Conservation (phyloP, 2,329 filamentous ascomycete genomes). For the Tolypocladium pustulatum region DNA sequence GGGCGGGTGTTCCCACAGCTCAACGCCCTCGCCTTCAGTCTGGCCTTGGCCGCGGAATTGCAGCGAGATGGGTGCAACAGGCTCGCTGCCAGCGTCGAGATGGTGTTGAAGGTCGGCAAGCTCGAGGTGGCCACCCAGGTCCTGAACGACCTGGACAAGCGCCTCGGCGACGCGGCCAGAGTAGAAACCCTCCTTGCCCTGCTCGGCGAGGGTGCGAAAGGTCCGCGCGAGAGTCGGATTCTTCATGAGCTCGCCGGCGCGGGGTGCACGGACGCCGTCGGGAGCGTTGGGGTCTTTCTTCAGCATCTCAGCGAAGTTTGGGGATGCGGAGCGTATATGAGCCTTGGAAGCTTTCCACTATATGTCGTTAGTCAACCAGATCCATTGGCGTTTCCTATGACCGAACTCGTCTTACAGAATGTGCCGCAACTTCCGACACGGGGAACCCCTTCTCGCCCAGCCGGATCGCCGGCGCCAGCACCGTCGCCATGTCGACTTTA, state of each 20-base stretch:
- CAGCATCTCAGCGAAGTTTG: constrained; percentile 79
- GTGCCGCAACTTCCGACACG: constrained; percentile 68
- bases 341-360: constrained; percentile 65
- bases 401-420: constrained; percentile 42
- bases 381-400: rapidly evolving
- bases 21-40: constrained; percentile 41
- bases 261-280: constrained; percentile 64
- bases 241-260: constrained; percentile 77
- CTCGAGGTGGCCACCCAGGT: constrained; percentile 67
- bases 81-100: constrained; percentile 55
- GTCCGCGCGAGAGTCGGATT: constrained; percentile 74
- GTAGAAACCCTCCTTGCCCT: constrained; percentile 90
- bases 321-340: constrained; percentile 60
- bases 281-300: constrained; percentile 61
- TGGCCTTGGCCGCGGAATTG: constrained; percentile 59
- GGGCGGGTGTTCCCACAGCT: constrained; percentile 93
- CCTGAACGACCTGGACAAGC: constrained; percentile 65
- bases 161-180: constrained; percentile 71
- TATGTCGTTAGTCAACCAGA: neutral
- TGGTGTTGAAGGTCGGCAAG: constrained; percentile 75
- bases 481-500: constrained; percentile 63
- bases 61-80: constrained; percentile 76
- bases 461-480: constrained; percentile 73
- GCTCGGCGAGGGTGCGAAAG: constrained; percentile 64
- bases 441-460: constrained; percentile 84